Percentiles rank a stretch among this genome's conserved stretches.
Conservation (phyloP, 805 yeast genomes). For the Candida adriatica region DNA sequence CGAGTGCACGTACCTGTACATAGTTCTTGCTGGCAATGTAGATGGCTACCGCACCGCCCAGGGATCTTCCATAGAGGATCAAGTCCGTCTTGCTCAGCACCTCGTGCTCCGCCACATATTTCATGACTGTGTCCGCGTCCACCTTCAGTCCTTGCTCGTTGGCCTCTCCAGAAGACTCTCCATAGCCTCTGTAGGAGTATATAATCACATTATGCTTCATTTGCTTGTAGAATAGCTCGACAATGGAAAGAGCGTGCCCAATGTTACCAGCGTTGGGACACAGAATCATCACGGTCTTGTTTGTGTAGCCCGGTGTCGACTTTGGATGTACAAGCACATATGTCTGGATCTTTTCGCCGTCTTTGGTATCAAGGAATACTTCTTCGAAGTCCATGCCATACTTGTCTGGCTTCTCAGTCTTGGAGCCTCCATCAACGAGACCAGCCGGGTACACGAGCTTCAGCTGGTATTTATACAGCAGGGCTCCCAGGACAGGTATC, state of each 20-base stretch:
- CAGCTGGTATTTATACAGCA: constrained; percentile 56
- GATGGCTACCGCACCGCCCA: constrained; percentile 93
- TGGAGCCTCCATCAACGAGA: constrained; percentile 63
- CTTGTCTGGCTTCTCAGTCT: constrained; percentile 71
- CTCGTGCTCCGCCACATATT: constrained; percentile 46
- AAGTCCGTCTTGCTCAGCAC: constrained; percentile 47
- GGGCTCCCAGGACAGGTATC: constrained; percentile 39
- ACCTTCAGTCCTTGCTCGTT: constrained; percentile 71
- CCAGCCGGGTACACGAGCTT: constrained; percentile 77
- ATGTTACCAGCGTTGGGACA: constrained; percentile 96
- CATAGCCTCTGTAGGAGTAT: constrained; percentile 90
- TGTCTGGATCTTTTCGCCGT: constrained; percentile 62
- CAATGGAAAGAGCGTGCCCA: constrained; percentile 83
- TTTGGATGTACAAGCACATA: constrained; percentile 51
- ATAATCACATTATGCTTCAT: constrained; percentile 73
- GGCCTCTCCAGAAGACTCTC: constrained; percentile 69
- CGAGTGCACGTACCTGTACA: constrained; percentile 47
- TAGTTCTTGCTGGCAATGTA: constrained; percentile 63
- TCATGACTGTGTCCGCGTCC: constrained; percentile 72
- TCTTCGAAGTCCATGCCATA: constrained; percentile 62
- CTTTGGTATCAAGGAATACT: constrained; percentile 54
- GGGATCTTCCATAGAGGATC: constrained; percentile 77
- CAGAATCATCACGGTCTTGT: constrained; percentile 68
- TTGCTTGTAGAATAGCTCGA: constrained; percentile 52
- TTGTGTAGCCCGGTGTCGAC: constrained; percentile 30